phyloP scores from a whole-genome alignment of 352 stramenopile species.

The Thraustotheca clavata region DNA sequence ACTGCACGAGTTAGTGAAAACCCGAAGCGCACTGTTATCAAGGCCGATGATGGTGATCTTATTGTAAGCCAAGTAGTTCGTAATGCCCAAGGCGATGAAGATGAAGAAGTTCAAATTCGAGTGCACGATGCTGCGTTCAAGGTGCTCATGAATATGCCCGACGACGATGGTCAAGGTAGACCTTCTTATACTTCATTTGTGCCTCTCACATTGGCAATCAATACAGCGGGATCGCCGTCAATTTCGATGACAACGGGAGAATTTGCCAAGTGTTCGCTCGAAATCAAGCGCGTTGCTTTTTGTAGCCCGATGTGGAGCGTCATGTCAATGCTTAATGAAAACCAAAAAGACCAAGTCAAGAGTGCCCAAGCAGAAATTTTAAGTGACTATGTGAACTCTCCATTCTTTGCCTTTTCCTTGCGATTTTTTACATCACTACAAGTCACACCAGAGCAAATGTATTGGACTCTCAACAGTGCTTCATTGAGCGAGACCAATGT shows the following conservation, averaged over 20 bases:
- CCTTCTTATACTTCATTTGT: slow-evolving; percentile 23
- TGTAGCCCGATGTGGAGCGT: slow-evolving; percentile 45
- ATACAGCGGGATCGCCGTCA: slow-evolving; percentile 33
- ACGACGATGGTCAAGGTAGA: slow-evolving; percentile 24
- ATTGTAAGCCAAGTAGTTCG: slow-evolving; percentile 42
- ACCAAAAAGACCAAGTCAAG: background rate
- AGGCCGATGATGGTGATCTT: slow-evolving; percentile 48
- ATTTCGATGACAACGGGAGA: slow-evolving; percentile 49
- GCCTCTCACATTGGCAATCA: slow-evolving; percentile 43
- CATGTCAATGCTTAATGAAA: slow-evolving; percentile 21
- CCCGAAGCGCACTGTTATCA: slow-evolving; percentile 27
- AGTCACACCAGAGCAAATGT: slow-evolving; percentile 63
- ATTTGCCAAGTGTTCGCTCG: slow-evolving; percentile 65
- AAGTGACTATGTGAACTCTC: slow-evolving; percentile 62
- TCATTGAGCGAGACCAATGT: slow-evolving; percentile 56
- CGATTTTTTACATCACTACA: slow-evolving; percentile 67
- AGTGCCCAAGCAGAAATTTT: slow-evolving; percentile 26
- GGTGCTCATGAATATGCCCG: slow-evolving; percentile 57
- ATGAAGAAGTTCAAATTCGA: slow-evolving; percentile 33
- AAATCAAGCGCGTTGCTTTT: slow-evolving; percentile 40
- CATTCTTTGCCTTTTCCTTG: slow-evolving; percentile 52
- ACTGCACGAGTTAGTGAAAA: background rate
- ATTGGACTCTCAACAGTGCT: slow-evolving; percentile 56
- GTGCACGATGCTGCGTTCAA: slow-evolving; percentile 51
- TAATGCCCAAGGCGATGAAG: background rate